phyloP scores from a whole-genome alignment of 2,329 filamentous ascomycete genomes.

The Peltaster fructicola region DNA sequence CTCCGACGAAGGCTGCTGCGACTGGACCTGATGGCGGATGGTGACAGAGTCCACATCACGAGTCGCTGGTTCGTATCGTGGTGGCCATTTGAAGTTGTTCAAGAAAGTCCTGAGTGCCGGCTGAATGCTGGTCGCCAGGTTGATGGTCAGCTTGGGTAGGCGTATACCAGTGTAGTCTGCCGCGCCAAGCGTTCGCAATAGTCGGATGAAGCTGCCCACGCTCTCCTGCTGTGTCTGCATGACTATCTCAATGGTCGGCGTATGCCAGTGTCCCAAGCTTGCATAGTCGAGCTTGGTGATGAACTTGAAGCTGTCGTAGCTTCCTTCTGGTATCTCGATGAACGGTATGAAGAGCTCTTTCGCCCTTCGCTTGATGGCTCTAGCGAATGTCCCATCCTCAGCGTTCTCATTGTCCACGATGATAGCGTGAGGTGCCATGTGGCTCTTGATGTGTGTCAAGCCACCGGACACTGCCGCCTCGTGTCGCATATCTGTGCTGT shows the following conservation, averaged over 20 bases:
- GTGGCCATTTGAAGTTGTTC: slow-evolving; percentile 50
- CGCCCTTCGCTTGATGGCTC: slow-evolving; percentile 40
- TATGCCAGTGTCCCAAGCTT: slow-evolving; percentile 61
- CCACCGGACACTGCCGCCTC: slow-evolving; percentile 45
- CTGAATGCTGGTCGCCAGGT: slow-evolving; percentile 59
- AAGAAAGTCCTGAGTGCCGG: slow-evolving; percentile 45
- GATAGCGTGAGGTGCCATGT: slow-evolving; percentile 60
- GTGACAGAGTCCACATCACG: slow-evolving; percentile 33
- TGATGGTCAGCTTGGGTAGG: slow-evolving; percentile 62
- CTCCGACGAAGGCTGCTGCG: slow-evolving; percentile 41
- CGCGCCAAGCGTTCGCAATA: slow-evolving; percentile 56
- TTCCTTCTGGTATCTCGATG: slow-evolving; percentile 54
- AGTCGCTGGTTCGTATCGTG: slow-evolving; percentile 30
- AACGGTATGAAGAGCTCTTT: slow-evolving; percentile 39
- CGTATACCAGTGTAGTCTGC: slow-evolving; percentile 59
- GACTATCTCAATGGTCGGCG: slow-evolving; percentile 61
- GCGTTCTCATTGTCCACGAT: slow-evolving; percentile 49
- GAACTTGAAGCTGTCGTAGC: slow-evolving; percentile 52
- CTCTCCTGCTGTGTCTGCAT: slow-evolving; percentile 56
- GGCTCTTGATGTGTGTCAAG: slow-evolving; percentile 52
- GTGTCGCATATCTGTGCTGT: slow-evolving; percentile 54
- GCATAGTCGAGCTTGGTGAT: slow-evolving; percentile 57
- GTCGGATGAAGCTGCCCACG: slow-evolving; percentile 55
- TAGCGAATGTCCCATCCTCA: slow-evolving; percentile 54
- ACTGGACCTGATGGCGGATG: slow-evolving; percentile 55